These are phyloP conservation scores for Diplocarpon mali DNA, from an alignment of 2,329 filamentous ascomycete genomes.

Conservation along the genomic window DNA sequence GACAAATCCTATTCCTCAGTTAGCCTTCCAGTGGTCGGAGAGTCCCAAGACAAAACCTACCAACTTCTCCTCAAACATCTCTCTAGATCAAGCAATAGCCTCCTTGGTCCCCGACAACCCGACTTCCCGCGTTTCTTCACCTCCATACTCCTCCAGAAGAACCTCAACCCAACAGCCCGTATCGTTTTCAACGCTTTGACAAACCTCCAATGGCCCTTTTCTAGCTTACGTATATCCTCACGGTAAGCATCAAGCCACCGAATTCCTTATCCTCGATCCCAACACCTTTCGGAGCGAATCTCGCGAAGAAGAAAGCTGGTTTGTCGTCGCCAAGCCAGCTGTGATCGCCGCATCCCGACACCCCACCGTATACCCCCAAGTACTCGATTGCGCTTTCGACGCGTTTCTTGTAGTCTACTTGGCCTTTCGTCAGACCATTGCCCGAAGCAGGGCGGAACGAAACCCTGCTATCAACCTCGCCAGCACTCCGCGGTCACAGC, in stretches of 20 bases:
- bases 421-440: conserved; percentile 6
- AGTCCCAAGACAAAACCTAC: background rate
- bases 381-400: background rate
- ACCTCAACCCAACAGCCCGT: conserved; percentile 2
- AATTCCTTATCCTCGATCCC: background rate
- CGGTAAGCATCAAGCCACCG: conserved; percentile 2
- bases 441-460: conserved; percentile 3
- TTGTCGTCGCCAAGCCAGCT: conserved; percentile 7
- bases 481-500: conserved; percentile 1
- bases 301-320: conserved; percentile 9
- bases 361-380: background rate
- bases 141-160: background rate
- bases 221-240: background rate
- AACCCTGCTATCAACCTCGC: background rate
- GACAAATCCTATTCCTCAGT: background rate
- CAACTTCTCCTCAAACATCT: background rate
- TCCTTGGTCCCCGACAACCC: background rate
- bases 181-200: background rate
- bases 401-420: conserved; percentile 1
- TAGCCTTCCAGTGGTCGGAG: background rate
- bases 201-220: background rate
- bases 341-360: background rate
- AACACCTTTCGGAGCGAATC: background rate
- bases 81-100: background rate
- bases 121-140: background rate